These are phyloP conservation scores for Colletotrichum chlorophyti DNA, from an alignment of 2,329 filamentous ascomycete genomes.

Conservation along the genomic window DNA sequence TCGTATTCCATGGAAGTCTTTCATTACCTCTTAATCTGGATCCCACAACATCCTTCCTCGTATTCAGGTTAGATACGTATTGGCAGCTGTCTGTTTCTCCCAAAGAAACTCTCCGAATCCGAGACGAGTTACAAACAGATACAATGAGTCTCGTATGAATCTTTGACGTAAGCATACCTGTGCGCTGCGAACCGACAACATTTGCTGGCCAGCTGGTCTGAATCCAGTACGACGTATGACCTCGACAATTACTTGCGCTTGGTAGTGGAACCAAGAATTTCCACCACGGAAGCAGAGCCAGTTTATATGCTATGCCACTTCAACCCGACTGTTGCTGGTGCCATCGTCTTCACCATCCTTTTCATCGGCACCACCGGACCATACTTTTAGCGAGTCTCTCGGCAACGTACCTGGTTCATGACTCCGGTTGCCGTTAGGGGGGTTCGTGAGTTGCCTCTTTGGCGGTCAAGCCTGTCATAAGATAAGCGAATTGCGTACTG, in stretches of 20 bases:
- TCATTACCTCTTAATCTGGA: no score
- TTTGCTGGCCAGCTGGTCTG: background rate
- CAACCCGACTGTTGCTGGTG: background rate
- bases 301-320: constrained; percentile 21
- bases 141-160: no score
- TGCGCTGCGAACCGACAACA: no score
- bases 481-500: background rate
- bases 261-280: background rate
- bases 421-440: background rate
- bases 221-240: background rate
- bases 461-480: background rate
- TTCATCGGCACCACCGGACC: background rate
- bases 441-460: background rate
- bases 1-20: no score
- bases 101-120: no score
- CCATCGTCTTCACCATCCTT: background rate
- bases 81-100: no score
- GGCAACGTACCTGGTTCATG: constrained; percentile 3
- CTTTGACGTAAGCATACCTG: no score
- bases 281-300: background rate
- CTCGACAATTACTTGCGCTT: background rate
- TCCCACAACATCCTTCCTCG: no score
- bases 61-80: no score
- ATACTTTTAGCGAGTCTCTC: background rate
- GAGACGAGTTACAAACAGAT: no score